Evolutionary conservation across 192 early-diverging fungal genomes (phyloP).

Genomic region (Umbelopsis isabellina): DNA sequence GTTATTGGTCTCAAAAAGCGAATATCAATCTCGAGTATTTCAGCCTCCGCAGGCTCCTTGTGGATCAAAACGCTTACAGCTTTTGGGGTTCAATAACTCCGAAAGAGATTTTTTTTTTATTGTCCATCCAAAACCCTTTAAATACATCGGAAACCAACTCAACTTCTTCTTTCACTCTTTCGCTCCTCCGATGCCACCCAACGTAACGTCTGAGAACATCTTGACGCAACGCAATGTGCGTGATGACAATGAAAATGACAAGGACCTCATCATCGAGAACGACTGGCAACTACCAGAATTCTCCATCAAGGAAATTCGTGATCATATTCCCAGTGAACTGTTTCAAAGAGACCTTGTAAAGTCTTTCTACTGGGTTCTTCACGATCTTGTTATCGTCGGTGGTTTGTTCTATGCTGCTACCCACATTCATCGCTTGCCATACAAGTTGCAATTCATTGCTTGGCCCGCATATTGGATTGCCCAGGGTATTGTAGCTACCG

Average conservation of each 20-base stretch:
- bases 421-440: constrained; percentile 59
- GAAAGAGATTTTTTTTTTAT: constrained; percentile 10
- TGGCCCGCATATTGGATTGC: constrained; percentile 80
- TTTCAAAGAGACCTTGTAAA: constrained; percentile 75
- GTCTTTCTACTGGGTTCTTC: constrained; percentile 73
- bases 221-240: constrained; percentile 10
- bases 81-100: constrained; percentile 8
- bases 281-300: constrained; percentile 52
- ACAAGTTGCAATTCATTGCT: constrained; percentile 51
- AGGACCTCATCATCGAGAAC: constrained; percentile 10
- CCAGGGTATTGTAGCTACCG: constrained; percentile 80
- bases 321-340: constrained; percentile 83
- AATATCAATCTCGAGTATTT: too few species aligned
- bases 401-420: constrained; percentile 70
- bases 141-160: background rate
- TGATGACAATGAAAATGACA: background rate
- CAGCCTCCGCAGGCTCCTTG: too few species aligned
- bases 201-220: background rate
- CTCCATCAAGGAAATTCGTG: constrained; percentile 80
- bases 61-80: background rate
- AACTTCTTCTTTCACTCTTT: background rate
- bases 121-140: background rate
- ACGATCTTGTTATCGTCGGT: constrained; percentile 71
- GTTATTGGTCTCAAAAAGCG: too few species aligned
- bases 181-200: background rate